Percentiles rank a stretch among this genome's conserved stretches.
These are phyloP conservation scores for Cladophialophora bantiana DNA, from an alignment of 2,329 filamentous ascomycete genomes.

Conservation along the genomic window DNA sequence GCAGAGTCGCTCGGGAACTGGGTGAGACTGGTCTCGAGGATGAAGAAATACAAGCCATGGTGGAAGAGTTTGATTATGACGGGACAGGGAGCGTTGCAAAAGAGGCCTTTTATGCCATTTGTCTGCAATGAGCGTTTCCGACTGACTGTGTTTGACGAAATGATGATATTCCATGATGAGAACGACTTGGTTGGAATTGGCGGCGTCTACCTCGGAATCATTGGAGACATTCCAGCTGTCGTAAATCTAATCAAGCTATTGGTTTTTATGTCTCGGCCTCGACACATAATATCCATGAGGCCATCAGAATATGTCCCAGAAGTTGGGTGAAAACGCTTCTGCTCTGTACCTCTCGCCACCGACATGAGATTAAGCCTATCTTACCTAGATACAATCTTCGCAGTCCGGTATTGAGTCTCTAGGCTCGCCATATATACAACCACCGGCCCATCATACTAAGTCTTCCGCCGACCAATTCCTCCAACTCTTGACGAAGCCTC, in stretches of 20 bases:
- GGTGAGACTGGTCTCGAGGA: constrained; percentile 88
- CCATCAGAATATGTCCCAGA: background rate
- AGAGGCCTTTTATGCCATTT: constrained; percentile 72
- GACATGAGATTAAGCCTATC: background rate
- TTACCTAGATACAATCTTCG: background rate
- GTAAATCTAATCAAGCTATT: constrained; percentile 11
- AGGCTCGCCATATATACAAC: no score
- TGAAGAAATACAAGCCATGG: constrained; percentile 92
- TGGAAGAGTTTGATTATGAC: constrained; percentile 96
- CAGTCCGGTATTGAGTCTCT: no score
- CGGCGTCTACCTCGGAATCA: background rate
- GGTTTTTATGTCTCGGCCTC: constrained; percentile 2
- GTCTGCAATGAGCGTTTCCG: constrained; percentile 56
- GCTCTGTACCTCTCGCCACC: background rate
- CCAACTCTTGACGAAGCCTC: background rate
- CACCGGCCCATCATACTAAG: background rate
- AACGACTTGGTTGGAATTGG: constrained; percentile 18
- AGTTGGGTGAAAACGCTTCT: background rate
- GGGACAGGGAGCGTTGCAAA: constrained; percentile 78
- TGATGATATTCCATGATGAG: constrained; percentile 23
- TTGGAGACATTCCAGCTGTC: constrained; percentile 16
- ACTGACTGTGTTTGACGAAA: constrained; percentile 17
- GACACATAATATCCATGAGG: background rate
- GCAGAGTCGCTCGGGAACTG: constrained; percentile 85
- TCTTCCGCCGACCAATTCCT: background rate